A percentile compares a stretch with the other conserved stretches of the same genome.
phyloP scores from a whole-genome alignment of 225 moss, liverwort and hornwort species.

The Antitrichia curtipendula region DNA sequence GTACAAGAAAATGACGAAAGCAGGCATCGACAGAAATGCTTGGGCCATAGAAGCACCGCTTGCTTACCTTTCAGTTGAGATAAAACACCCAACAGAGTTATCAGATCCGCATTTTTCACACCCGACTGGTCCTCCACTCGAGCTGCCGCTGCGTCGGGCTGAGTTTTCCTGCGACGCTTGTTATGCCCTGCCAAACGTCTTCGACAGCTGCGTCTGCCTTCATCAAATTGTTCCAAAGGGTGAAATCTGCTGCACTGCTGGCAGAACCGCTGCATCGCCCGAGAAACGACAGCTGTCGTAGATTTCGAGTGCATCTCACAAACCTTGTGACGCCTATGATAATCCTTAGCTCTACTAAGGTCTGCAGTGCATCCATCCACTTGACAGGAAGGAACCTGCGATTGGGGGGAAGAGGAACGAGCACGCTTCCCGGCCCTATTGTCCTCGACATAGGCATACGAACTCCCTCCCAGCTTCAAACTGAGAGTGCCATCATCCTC shows the following conservation, averaged over 20 bases:
- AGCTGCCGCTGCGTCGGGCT: conserved; percentile 47
- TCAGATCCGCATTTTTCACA: conserved; percentile 48
- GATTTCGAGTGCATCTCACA: conserved; percentile 89
- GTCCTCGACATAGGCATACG: conserved; percentile 52
- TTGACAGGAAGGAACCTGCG: conserved; percentile 68
- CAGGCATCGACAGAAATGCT: not conserved
- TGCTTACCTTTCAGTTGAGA: conserved; percentile 52
- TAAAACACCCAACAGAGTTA: conserved; percentile 52
- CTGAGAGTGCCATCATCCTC: conserved; percentile 62
- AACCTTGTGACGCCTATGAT: conserved; percentile 94
- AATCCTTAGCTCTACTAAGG: conserved; percentile 80
- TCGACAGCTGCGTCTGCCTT: conserved; percentile 87
- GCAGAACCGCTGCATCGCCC: conserved; percentile 85
- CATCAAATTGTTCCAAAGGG: conserved; percentile 70
- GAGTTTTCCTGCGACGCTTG: conserved; percentile 83
- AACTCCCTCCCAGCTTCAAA: conserved; percentile 72
- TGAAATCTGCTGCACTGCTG: conserved; percentile 99
- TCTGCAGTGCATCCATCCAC: conserved; percentile 86
- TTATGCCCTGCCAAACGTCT: conserved; percentile 90
- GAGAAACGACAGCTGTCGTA: conserved; percentile 51
- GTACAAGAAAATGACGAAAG: not conserved
- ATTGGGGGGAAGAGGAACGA: conserved; percentile 77
- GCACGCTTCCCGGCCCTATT: conserved; percentile 53
- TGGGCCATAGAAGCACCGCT: not conserved
- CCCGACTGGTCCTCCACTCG: conserved; percentile 63